phyloP scores from a whole-genome alignment of 108 stramenopile species.

The Stephanodiscus triporus region DNA sequence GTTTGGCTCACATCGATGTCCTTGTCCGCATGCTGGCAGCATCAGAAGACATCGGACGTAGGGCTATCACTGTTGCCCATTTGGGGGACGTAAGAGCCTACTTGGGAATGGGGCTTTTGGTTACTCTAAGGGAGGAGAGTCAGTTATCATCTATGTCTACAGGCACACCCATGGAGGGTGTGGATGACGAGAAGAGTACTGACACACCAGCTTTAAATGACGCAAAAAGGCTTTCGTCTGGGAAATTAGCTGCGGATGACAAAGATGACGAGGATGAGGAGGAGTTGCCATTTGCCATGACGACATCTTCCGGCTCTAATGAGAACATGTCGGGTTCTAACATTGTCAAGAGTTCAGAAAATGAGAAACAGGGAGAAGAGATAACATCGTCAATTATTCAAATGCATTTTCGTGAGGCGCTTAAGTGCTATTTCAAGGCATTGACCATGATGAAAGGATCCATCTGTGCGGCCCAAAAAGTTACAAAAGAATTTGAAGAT shows the following conservation, averaged over 20 bases:
- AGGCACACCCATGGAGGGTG: conserved; percentile 74
- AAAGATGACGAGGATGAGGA: conserved; percentile 78
- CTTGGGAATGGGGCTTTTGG: conserved; percentile 74
- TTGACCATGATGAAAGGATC: conserved; percentile 84
- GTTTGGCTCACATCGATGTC: conserved; percentile 65
- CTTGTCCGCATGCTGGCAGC: conserved; percentile 78
- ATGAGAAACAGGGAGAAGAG: conserved; percentile 39
- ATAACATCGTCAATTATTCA: conserved; percentile 54
- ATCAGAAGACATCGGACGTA: conserved; percentile 86
- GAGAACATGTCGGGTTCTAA: conserved; percentile 38
- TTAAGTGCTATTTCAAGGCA: conserved; percentile 81
- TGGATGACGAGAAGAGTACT: conserved; percentile 61
- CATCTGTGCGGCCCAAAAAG: conserved; percentile 71
- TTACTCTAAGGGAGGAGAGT: conserved; percentile 51
- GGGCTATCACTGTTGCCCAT: conserved; percentile 88
- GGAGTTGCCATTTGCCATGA: conserved; percentile 86
- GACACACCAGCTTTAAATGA: conserved; percentile 12
- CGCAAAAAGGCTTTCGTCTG: conserved; percentile 17
- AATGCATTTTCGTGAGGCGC: conserved; percentile 75
- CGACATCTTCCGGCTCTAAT: conserved; percentile 24
- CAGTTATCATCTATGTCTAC: conserved; percentile 57
- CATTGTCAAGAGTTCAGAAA: conserved; percentile 19
- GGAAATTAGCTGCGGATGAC: conserved; percentile 48
- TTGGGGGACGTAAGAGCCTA: conserved; percentile 84
- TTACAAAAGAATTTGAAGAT: conserved; percentile 62